Evolutionary conservation across 768 basidiomycete species (phyloP).

Genomic region (Mrakia gelida): DNA sequence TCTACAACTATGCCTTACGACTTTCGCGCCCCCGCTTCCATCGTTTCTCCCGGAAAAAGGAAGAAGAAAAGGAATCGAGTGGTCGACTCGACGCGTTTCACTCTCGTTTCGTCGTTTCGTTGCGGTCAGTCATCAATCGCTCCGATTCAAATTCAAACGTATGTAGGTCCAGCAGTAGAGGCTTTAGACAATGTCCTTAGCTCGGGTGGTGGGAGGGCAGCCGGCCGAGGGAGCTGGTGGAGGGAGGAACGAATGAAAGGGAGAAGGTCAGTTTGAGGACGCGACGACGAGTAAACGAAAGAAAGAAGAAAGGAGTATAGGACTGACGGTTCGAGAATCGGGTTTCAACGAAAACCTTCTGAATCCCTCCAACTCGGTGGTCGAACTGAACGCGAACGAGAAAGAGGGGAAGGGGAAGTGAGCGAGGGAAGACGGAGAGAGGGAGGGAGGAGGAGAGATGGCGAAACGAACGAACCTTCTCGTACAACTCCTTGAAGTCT

Average conservation of each 20-base stretch:
- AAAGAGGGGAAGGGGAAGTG: too few species aligned
- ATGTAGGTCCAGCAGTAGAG: too few species aligned
- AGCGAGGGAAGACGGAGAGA: slow-evolving; percentile 35
- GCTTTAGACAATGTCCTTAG: slow-evolving; percentile 47
- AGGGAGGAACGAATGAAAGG: background rate
- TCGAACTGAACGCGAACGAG: slow-evolving; percentile 48
- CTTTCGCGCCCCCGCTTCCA: too few species aligned
- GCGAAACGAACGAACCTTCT: slow-evolving; percentile 38
- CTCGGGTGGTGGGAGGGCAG: slow-evolving; percentile 54
- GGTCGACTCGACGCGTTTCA: too few species aligned
- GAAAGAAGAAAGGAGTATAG: background rate
- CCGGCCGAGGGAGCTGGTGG: slow-evolving; percentile 49
- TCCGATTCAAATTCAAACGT: too few species aligned
- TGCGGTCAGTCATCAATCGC: too few species aligned
- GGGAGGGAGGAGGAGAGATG: too few species aligned
- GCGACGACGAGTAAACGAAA: background rate
- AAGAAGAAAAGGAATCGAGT: too few species aligned
- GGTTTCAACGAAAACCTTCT: slow-evolving; percentile 73
- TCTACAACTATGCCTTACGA: too few species aligned
- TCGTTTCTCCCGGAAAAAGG: too few species aligned
- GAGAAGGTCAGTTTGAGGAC: background rate
- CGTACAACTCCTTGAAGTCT: slow-evolving; percentile 60
- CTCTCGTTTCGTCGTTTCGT: too few species aligned
- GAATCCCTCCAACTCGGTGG: slow-evolving; percentile 54
- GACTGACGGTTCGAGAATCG: slow-evolving; percentile 45